Conservation (phyloP, 495 filamentous ascomycete genomes). For the Amphirosellinia nigrospora region DNA sequence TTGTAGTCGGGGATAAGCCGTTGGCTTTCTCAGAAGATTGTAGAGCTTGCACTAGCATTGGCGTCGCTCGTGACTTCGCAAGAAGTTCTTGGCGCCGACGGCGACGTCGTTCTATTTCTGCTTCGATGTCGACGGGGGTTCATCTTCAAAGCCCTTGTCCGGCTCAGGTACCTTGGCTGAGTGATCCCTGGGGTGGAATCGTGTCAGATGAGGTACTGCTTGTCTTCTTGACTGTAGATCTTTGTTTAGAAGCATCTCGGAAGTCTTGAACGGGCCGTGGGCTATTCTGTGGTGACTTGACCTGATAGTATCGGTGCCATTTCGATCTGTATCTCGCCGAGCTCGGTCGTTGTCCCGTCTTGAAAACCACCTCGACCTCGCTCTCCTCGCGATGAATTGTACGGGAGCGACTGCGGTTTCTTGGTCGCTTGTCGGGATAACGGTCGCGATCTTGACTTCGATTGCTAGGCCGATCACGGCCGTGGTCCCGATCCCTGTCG, state of each 20-base stretch:
- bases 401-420: slow-evolving; percentile 74
- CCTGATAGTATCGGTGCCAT: slow-evolving; percentile 27
- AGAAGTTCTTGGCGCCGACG: slow-evolving; percentile 87
- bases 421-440: slow-evolving; percentile 65
- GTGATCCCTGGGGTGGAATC: slow-evolving; percentile 61
- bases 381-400: slow-evolving; percentile 42
- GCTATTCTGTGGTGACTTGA: slow-evolving; percentile 34
- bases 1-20: slow-evolving; percentile 59
- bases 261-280: slow-evolving; percentile 28
- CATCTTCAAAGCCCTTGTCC: slow-evolving; percentile 50
- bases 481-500: slow-evolving; percentile 53
- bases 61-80: slow-evolving; percentile 79
- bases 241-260: slow-evolving; percentile 36
- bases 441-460: slow-evolving; percentile 42
- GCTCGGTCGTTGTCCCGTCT: slow-evolving; percentile 31
- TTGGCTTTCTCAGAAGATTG: slow-evolving; percentile 65
- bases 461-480: slow-evolving; percentile 35
- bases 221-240: slow-evolving; percentile 40
- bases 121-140: slow-evolving; percentile 74
- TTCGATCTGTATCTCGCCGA: slow-evolving; percentile 33
- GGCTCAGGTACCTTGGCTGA: slow-evolving; percentile 34
- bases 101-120: slow-evolving; percentile 83
- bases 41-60: slow-evolving; percentile 78
- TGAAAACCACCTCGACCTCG: slow-evolving; percentile 43
- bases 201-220: slow-evolving; percentile 62